Evolutionary conservation across 2,329 filamentous ascomycete species (phyloP).

Genomic region (Ceratocystis lukuohia): DNA sequence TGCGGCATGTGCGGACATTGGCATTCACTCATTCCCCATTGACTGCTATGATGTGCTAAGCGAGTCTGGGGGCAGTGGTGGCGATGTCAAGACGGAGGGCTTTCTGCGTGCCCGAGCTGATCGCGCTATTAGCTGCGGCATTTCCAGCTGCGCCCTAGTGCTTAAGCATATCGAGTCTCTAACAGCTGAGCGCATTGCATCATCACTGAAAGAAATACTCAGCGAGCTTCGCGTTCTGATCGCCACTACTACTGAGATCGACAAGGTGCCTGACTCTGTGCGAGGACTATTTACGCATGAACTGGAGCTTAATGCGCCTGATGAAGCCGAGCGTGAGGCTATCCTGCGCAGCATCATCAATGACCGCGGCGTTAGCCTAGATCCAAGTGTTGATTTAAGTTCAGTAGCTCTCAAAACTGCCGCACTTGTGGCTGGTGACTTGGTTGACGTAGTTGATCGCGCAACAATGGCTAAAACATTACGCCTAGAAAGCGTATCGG

Average conservation of each 20-base stretch:
- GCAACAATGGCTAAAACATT: conserved; percentile 64
- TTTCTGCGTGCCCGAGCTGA: conserved; percentile 79
- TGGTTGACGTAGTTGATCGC: conserved; percentile 87
- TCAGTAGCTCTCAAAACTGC: conserved; percentile 89
- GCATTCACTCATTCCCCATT: conserved; percentile 75
- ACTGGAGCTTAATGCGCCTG: conserved; percentile 81
- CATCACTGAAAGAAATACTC: conserved; percentile 71
- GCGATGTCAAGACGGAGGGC: conserved; percentile 87
- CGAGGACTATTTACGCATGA: conserved; percentile 90
- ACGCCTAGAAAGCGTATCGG: conserved; percentile 50
- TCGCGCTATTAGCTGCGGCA: conserved; percentile 74
- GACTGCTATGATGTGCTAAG: conserved; percentile 89
- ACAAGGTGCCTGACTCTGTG: conserved; percentile 83
- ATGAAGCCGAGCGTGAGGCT: conserved; percentile 81
- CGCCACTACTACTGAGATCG: conserved; percentile 87
- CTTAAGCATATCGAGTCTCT: conserved; percentile 82
- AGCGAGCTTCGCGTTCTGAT: conserved; percentile 70
- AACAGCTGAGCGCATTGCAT: conserved; percentile 78
- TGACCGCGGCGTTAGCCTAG: conserved; percentile 61
- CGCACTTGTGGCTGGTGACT: conserved; percentile 81
- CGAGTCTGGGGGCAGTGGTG: conserved; percentile 46
- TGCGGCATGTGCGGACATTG: conserved; percentile 73
- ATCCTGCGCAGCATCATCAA: conserved; percentile 70
- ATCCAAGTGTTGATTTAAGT: conserved; percentile 69
- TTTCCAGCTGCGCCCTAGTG: conserved; percentile 71